Conservation (phyloP, 257 asterid genomes). For the Solanum raphanifolium region DNA sequence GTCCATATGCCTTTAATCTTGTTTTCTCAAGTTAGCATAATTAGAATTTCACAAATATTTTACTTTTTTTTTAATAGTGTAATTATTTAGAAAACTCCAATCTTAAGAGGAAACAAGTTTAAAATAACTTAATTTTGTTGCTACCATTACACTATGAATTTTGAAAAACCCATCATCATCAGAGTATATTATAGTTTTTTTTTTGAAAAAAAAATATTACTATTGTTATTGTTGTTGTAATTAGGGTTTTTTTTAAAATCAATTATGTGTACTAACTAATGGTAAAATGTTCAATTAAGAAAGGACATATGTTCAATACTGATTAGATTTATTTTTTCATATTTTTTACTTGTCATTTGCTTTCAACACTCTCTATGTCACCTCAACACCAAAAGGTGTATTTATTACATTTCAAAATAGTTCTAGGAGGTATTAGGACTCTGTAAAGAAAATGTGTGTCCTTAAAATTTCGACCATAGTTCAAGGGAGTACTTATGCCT, state of each 20-base stretch:
- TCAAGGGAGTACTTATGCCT: neutral
- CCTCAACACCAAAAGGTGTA: neutral
- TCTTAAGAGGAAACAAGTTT: neutral
- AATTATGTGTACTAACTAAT: neutral
- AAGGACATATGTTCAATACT: neutral
- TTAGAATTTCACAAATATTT: neutral
- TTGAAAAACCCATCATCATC: neutral
- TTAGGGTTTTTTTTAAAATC: neutral
- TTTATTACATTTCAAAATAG: neutral
- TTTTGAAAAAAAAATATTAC: no score
- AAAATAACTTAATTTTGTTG: neutral
- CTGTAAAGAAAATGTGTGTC: no score
- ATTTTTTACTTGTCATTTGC: neutral
- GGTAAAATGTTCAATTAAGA: neutral
- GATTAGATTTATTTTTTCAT: no score
- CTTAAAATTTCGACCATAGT: neutral
- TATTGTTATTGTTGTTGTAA: neutral
- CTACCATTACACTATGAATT: neutral
- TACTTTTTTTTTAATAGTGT: neutral
- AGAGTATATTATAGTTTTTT: neutral
- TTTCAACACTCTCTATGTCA: neutral
- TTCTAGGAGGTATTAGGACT: neutral
- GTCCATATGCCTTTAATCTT: neutral
- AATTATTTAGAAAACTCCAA: neutral
- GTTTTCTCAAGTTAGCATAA: neutral